Base-by-base conservation (phyloP, 495 filamentous ascomycete species). In the Talaromyces wortmannii region DNA sequence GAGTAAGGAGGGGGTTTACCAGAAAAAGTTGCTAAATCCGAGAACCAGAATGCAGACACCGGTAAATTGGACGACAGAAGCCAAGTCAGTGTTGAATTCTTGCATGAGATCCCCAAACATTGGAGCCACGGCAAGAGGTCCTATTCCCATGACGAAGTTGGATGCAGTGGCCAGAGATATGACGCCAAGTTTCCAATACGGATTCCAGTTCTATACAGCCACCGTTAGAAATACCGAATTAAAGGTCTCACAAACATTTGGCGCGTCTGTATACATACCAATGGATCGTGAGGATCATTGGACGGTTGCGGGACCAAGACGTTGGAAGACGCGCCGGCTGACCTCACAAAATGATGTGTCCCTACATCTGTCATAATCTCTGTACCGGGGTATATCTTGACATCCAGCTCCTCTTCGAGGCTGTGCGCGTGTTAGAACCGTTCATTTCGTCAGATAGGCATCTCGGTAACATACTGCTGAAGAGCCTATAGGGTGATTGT, bases 1-100 rank as follows among this genome's bases (percentile, higher is more conserved):
- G 30, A 18, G 47, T 8, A 30, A 4, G 30, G 6, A 17, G 23
- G 0, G 48, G 13, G 8, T 57, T 31, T 59, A 74, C 73, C 81
- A 82, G 60, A 86, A 70, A 64, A 84, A 85, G 55, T 85, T 85
- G 53, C 79, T 81, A 57, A 84, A 85, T 0, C 83, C 83, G 2
- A 86, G 69, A 0, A 84, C 79, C 31, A 86, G 63, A 52, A 85
- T 85, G 46, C 77, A 78, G 7, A 83, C 73, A n/a, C 83, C 83
- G 30, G 82, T 83, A 47, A 76, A 74, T 36, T 73, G 70, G 16
- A 76, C 62, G 0, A 74, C 80, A 44, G 72, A 68, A 2, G 78
- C 62, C 10, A 85, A 59, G 31, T 71, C 72, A n/a, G 73, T 73
- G 43, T 82, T 48, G 63, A 85, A 85, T 40, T 76, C 74, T 63